These are phyloP conservation scores for Chaetomiaceae sp. DNA, from an alignment of 2,329 filamentous ascomycete species.

Conservation along the genomic window DNA sequence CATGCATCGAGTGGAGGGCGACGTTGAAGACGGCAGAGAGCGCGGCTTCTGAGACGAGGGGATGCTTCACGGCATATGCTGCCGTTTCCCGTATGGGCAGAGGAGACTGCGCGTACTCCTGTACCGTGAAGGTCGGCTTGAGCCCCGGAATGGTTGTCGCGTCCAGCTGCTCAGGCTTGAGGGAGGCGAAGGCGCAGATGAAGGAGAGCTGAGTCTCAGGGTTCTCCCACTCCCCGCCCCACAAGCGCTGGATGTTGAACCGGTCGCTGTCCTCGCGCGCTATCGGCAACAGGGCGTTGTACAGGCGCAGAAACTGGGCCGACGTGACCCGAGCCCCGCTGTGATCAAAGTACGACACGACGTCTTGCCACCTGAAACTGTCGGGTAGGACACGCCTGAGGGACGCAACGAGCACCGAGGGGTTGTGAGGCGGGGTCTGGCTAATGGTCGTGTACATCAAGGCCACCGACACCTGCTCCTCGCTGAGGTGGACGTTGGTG, in stretches of 20 bases:
- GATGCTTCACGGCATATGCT: slow-evolving; percentile 68
- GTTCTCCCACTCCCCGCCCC: slow-evolving; percentile 86
- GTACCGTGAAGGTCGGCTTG: slow-evolving; percentile 67
- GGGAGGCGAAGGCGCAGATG: slow-evolving; percentile 77
- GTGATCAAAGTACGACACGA: slow-evolving; percentile 77
- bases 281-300: slow-evolving; percentile 70
- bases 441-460: slow-evolving; percentile 64
- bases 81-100: slow-evolving; percentile 50
- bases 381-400: slow-evolving; percentile 58
- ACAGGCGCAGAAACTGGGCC: slow-evolving; percentile 75
- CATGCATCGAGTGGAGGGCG: slow-evolving; percentile 56
- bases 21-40: slow-evolving; percentile 65
- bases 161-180: slow-evolving; percentile 72
- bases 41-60: slow-evolving; percentile 83
- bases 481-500: slow-evolving; percentile 59
- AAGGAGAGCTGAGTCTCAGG: slow-evolving; percentile 91
- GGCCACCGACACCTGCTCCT: slow-evolving; percentile 77
- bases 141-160: slow-evolving; percentile 80
- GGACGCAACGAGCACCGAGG: slow-evolving; percentile 55
- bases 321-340: slow-evolving; percentile 70
- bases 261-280: slow-evolving; percentile 55
- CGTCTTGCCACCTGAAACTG: slow-evolving; percentile 65
- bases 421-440: slow-evolving; percentile 50
- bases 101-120: slow-evolving; percentile 49
- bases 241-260: slow-evolving; percentile 82